phyloP scores from a whole-genome alignment of 2,329 filamentous ascomycete species.

The Beauveria australis region DNA sequence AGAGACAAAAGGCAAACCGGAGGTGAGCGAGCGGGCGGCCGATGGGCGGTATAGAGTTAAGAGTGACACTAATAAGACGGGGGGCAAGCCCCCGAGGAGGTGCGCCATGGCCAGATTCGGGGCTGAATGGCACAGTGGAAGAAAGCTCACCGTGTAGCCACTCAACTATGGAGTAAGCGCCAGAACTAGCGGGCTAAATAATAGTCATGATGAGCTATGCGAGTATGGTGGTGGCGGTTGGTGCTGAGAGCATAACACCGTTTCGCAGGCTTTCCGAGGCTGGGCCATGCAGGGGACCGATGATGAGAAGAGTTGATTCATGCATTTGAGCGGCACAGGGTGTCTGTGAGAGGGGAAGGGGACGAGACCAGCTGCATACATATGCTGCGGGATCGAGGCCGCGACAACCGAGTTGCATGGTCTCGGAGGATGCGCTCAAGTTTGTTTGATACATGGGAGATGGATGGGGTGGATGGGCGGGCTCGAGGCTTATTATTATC shows the following conservation, averaged over 20 bases:
- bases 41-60: conserved; percentile 2
- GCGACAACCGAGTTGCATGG: background rate
- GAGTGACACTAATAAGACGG: background rate
- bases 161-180: conserved; percentile 3
- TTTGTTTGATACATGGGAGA: too few species aligned
- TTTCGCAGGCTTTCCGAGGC: background rate
- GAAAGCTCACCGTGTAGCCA: background rate
- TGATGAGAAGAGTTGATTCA: too few species aligned
- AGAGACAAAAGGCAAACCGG: background rate
- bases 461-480: background rate
- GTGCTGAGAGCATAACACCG: background rate
- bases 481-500: background rate
- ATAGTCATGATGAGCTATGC: background rate
- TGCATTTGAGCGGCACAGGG: background rate
- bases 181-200: conserved; percentile 1
- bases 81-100: too few species aligned
- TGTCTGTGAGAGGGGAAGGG: background rate
- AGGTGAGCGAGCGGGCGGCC: conserved; percentile 5
- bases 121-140: background rate
- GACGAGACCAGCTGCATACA: too few species aligned
- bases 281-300: too few species aligned
- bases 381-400: too few species aligned
- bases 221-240: background rate
- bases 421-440: too few species aligned
- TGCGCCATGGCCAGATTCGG: background rate